Evolutionary conservation across 2,329 filamentous ascomycete genomes (phyloP).

Genomic region (Helicocarpus griseus): DNA sequence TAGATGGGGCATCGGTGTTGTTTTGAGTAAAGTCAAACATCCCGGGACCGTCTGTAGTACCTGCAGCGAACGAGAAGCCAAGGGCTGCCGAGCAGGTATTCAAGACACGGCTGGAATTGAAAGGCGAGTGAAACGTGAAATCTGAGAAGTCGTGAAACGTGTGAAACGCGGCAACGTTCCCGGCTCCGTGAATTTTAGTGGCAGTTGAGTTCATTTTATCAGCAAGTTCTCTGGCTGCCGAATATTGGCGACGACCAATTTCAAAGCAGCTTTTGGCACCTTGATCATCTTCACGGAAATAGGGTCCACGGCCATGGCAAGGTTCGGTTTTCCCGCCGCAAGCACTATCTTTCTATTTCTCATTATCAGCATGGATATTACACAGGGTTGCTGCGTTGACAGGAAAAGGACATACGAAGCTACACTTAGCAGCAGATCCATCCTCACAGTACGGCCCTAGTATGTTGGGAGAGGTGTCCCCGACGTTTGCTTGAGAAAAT

Average conservation of each 20-base stretch:
- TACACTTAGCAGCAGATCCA: slow-evolving; percentile 50
- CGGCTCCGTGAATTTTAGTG: slow-evolving; percentile 43
- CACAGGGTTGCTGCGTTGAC: background rate
- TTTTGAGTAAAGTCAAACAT: slow-evolving; percentile 92
- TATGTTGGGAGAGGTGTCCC: slow-evolving; percentile 82
- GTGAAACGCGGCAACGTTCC: slow-evolving; percentile 70
- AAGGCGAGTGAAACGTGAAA: slow-evolving; percentile 60
- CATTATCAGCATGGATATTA: background rate
- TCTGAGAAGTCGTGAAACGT: slow-evolving; percentile 73
- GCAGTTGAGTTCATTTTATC: slow-evolving; percentile 39
- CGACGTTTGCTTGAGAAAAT: slow-evolving; percentile 85
- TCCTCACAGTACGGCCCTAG: slow-evolving; percentile 85
- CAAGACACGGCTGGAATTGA: slow-evolving; percentile 49
- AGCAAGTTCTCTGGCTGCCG: slow-evolving; percentile 43
- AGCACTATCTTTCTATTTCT: slow-evolving; percentile 61
- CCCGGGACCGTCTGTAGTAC: slow-evolving; percentile 84
- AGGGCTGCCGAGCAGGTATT: slow-evolving; percentile 77
- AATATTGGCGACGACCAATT: slow-evolving; percentile 38
- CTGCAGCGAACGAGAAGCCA: slow-evolving; percentile 86
- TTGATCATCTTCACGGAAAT: slow-evolving; percentile 34
- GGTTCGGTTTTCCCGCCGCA: slow-evolving; percentile 45
- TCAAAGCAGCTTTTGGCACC: slow-evolving; percentile 42
- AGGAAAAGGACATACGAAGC: slow-evolving; percentile 19
- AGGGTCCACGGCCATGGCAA: slow-evolving; percentile 39
- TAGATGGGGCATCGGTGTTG: slow-evolving; percentile 56